phyloP scores from a whole-genome alignment of 192 early-diverging fungal genomes.

The Linnemannia elongata region DNA sequence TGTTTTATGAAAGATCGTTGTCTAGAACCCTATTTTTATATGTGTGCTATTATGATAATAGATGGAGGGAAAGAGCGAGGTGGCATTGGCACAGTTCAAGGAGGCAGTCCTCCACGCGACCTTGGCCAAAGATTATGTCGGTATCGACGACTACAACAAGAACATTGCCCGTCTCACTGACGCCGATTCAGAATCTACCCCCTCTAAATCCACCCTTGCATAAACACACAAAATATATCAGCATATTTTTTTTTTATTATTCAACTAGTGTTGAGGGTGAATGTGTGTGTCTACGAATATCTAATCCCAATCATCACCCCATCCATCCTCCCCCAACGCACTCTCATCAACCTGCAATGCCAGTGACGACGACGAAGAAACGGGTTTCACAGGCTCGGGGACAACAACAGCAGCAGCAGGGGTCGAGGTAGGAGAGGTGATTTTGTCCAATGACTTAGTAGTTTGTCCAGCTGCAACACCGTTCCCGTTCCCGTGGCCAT shows the following conservation, averaged over 20 bases:
- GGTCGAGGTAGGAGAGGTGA: background rate
- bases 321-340: slow-evolving; percentile 41
- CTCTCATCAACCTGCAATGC: slow-evolving; percentile 35
- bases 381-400: background rate
- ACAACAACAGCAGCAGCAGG: background rate
- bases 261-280: background rate
- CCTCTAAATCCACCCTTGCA: background rate
- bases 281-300: background rate
- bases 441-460: background rate
- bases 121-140: slow-evolving; percentile 54
- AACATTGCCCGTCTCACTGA: slow-evolving; percentile 30
- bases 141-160: slow-evolving; percentile 36
- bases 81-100: slow-evolving; percentile 53
- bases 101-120: slow-evolving; percentile 58
- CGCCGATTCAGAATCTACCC: background rate
- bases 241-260: background rate
- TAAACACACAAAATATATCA: background rate
- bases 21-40: background rate
- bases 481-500: background rate
- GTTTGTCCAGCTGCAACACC: background rate
- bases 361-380: slow-evolving; percentile 17
- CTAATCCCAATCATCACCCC: slow-evolving; percentile 52
- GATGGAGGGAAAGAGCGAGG: slow-evolving; percentile 59
- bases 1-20: no score
- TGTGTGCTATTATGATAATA: slow-evolving; percentile 19